Base-by-base conservation (phyloP, 768 basidiomycete genomes). In the Pisolithus microcarpus region DNA sequence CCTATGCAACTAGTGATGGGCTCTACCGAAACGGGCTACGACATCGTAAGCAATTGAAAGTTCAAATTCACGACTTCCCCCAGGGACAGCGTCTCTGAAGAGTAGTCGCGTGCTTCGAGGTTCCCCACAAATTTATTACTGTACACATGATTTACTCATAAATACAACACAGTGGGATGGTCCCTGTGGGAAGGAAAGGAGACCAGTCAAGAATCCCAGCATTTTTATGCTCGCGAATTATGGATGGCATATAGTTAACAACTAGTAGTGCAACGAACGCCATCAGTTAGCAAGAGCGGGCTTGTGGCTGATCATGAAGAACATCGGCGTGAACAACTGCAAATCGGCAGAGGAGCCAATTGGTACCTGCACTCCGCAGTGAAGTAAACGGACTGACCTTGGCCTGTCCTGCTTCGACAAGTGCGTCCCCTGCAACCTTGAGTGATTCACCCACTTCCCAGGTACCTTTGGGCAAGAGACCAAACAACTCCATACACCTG, bases 401-500 rank as follows among this genome's bases (percentile, higher is more conserved):
- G 51, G 76, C 77, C 66, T 86, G 84, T 13, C 95, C 95, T 59
- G 92, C 91, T 60, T 79, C 77, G 34, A 93, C 87, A 11, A 96
- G 73, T 0, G 86, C 75, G 38, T 81, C 81, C 7, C 72, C 84
- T 18, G 93, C 92, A 34, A 85, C 67, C 70, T 88, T 92, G 55
- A 97, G 72, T 31, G 85, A 81, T 73, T 96, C 91, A 53, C 89
- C 88, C 36, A 97, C 91, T 51, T 88, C 82, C 62, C 74, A 83
- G 1, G 95, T 98, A 18, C 96, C 96, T 75, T 94, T 92, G 36
- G 96, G 96, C 11, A 94, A 71, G 15, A 95, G 7, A 0, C 91
- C 79, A 34, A 90, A 0, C 68, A 78, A 73, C 75, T 99, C 96
- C 62, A 95, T 65, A 7, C 83, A 24, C 65, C 86, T 80, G 42